Evolutionary conservation across 2,329 filamentous ascomycete species (phyloP), one percentile per base, ranked within the genome.

Genomic region (Colletotrichum nymphaeae): DNA sequence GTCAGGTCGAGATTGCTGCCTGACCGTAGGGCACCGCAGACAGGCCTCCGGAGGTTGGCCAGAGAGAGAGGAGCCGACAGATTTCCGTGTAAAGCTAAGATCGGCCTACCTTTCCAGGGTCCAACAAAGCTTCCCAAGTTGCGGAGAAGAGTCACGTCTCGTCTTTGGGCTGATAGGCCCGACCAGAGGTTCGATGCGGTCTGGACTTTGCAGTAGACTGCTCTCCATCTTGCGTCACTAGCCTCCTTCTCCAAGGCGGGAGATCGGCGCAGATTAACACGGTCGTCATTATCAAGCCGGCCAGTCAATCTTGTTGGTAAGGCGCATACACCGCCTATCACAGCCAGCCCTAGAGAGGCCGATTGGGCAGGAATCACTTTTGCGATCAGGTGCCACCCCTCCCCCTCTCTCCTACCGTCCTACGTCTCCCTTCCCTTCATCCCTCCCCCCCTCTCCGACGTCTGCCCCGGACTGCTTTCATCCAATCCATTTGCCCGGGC

Each of bases 221-320:
- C 35, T 62, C 16, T 24, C 62, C 58, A 73, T 69, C 69, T 64
- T 58, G 59, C 60, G 60, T 73, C 60, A 69, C 60, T 73, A 69
- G 66, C 49, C 52, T 53, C 32, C 24, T 59, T 59, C 42, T 58
- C 53, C 24, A 60, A 65, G 67, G 67, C 70, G 70, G 70, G 70
- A 73, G 70, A 73, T 73, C 70, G 70, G 66, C 70, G 70, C 67
- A 73, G 67, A 70, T 55, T 19, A 32, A 24, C 57, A 67, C 30
- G 32, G 60, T 57, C 56, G n/a, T 53, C 46, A 53, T 24, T 11
- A 37, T n/a, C 26, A 53, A 46, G 30, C 52, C 52, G 30, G n/a
- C 52, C 52, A 53, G 35, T 60, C 35, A 37, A 53, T n/a, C 28
- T 22, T 49, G 19, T 49, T 49, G 42, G 16, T 49, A 49, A 49